These are phyloP conservation scores for Alternaria conjuncta DNA, from an alignment of 2,329 filamentous ascomycete genomes.

Conservation along the genomic window DNA sequence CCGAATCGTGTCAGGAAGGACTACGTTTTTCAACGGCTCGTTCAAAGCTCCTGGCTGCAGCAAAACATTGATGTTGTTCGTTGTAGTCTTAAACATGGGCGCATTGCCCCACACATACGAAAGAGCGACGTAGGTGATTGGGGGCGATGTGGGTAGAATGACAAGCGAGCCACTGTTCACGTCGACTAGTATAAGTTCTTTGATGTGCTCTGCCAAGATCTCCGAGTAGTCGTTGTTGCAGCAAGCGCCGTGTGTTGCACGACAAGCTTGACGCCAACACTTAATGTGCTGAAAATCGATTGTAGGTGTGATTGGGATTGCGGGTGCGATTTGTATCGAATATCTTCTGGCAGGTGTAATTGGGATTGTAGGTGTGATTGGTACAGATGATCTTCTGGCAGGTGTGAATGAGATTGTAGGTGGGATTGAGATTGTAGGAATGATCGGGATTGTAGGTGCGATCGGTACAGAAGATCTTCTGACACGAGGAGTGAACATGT, in stretches of 20 bases:
- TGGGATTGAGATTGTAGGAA: background rate
- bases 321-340: too few species aligned
- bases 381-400: too few species aligned
- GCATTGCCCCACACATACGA: background rate
- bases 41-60: background rate
- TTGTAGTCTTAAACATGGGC: background rate
- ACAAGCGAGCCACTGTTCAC: background rate
- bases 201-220: background rate
- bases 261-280: background rate
- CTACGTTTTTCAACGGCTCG: background rate
- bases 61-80: background rate
- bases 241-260: background rate
- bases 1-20: background rate
- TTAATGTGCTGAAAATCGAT: background rate
- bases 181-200: background rate
- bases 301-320: background rate
- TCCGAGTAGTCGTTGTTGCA: background rate
- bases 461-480: background rate
- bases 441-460: background rate
- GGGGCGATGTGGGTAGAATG: background rate
- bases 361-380: background rate
- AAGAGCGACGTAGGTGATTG: background rate
- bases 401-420: too few species aligned
- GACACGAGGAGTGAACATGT: background rate
- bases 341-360: too few species aligned